Conservation (phyloP, 2,329 filamentous ascomycete species). For the Sarocladium kiliense region DNA sequence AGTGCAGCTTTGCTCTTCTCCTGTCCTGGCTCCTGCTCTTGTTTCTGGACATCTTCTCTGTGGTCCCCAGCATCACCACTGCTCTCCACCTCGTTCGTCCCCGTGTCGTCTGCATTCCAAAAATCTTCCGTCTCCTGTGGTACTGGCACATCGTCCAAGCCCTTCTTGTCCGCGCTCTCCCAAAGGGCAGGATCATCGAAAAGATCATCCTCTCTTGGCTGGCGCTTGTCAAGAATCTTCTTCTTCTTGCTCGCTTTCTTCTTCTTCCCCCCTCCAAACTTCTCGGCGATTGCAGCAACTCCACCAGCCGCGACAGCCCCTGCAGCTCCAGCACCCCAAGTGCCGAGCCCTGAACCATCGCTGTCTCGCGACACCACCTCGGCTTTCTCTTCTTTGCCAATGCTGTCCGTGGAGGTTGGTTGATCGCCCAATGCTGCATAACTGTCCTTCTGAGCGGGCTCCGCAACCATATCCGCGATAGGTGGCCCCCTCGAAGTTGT, state of each 20-base stretch:
- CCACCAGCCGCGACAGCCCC: constrained; percentile 22
- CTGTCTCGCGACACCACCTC: background rate
- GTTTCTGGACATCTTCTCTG: background rate
- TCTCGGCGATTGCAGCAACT: constrained; percentile 22
- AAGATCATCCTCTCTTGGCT: constrained; percentile 33
- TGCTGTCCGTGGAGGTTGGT: background rate
- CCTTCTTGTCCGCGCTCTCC: constrained; percentile 37
- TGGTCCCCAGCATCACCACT: background rate
- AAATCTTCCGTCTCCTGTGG: constrained; percentile 19
- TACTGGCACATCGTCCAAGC: constrained; percentile 19
- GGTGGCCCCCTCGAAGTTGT: background rate
- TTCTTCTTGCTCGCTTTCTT: constrained; percentile 32
- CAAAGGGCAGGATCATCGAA: constrained; percentile 40
- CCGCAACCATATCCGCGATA: background rate
- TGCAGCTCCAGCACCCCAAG: constrained; percentile 18
- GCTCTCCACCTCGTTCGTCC: constrained; percentile 9
- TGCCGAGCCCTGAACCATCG: background rate
- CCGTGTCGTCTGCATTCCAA: constrained; percentile 21
- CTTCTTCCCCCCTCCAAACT: constrained; percentile 27
- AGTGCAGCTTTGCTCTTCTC: constrained; percentile 14
- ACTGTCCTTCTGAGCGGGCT: background rate
- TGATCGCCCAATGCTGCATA: background rate
- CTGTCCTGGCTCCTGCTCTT: background rate
- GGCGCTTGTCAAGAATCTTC: constrained; percentile 34
- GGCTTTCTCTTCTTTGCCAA: background rate